phyloP scores from a whole-genome alignment of 345 rosid species.

The Eutrema heterophyllum region DNA sequence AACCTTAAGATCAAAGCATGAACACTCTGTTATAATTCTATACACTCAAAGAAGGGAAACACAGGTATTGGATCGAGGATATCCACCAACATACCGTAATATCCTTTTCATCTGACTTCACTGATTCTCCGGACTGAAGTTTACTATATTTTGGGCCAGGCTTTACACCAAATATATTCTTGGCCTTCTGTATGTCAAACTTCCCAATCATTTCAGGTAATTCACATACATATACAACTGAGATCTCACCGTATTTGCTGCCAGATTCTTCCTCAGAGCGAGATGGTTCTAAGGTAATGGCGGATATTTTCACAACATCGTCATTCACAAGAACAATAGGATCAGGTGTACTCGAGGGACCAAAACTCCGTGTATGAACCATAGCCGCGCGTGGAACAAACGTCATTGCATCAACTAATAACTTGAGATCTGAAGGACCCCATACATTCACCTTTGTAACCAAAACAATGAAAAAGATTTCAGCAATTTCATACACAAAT shows the following conservation, averaged over 20 bases:
- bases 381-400: constrained; percentile 94
- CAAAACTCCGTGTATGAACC: constrained; percentile 89
- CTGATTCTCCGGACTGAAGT: constrained; percentile 80
- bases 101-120: constrained; percentile 62
- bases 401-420: constrained; percentile 87
- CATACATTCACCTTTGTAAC: constrained; percentile 75
- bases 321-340: constrained; percentile 64
- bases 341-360: constrained; percentile 42
- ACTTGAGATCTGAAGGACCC: constrained; percentile 94
- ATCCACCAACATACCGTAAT: constrained; percentile 52
- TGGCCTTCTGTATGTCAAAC: constrained; percentile 78
- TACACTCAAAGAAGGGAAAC: neutral
- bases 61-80: neutral
- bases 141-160: constrained; percentile 78
- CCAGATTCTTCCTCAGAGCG: constrained; percentile 32
- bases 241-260: constrained; percentile 63
- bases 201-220: constrained; percentile 80
- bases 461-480: neutral
- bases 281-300: constrained; percentile 50
- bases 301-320: constrained; percentile 86
- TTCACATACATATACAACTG: constrained; percentile 85
- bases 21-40: neutral
- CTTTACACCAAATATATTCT: constrained; percentile 58
- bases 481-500: neutral
- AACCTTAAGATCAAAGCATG: constrained; percentile 40